phyloP scores from a whole-genome alignment of 2,329 filamentous ascomycete species.

The Sclerotiophoma versabilis region DNA sequence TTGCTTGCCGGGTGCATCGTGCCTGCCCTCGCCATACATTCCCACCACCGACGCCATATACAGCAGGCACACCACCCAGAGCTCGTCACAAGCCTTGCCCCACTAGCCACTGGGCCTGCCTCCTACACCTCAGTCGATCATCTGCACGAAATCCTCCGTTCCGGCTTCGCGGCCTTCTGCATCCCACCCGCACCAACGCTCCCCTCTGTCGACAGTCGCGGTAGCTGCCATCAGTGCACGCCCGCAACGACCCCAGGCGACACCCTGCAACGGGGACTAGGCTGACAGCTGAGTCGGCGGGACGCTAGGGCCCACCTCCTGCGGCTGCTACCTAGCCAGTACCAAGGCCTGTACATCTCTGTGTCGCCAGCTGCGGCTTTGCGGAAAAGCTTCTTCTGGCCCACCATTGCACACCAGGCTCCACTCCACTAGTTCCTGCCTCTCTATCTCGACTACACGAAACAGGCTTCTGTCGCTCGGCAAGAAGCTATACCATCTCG shows the following conservation, averaged over 20 bases:
- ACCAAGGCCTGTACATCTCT: constrained; percentile 33
- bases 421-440: constrained; percentile 14
- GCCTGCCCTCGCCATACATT: constrained; percentile 2
- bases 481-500: constrained; percentile 10
- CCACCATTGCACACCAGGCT: constrained; percentile 21
- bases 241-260: constrained; percentile 15
- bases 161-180: constrained; percentile 35
- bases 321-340: constrained; percentile 15
- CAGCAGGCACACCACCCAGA: constrained; percentile 18
- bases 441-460: constrained; percentile 21
- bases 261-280: constrained; percentile 16
- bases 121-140: constrained; percentile 52
- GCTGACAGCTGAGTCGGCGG: constrained; percentile 22
- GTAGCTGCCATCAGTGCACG: constrained; percentile 16
- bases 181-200: constrained; percentile 20
- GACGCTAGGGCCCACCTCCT: constrained; percentile 4
- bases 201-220: constrained; percentile 22
- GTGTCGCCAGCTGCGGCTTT: constrained; percentile 49
- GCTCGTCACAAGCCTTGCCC: constrained; percentile 49
- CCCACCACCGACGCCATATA: constrained; percentile 7
- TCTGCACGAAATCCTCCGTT: constrained; percentile 61
- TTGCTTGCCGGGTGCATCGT: constrained; percentile 17
- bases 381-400: constrained; percentile 37
- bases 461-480: constrained; percentile 22
- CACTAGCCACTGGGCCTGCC: constrained; percentile 44